These are phyloP conservation scores for Diplodia intermedia DNA, from an alignment of 2,329 filamentous ascomycete genomes.

Conservation along the genomic window DNA sequence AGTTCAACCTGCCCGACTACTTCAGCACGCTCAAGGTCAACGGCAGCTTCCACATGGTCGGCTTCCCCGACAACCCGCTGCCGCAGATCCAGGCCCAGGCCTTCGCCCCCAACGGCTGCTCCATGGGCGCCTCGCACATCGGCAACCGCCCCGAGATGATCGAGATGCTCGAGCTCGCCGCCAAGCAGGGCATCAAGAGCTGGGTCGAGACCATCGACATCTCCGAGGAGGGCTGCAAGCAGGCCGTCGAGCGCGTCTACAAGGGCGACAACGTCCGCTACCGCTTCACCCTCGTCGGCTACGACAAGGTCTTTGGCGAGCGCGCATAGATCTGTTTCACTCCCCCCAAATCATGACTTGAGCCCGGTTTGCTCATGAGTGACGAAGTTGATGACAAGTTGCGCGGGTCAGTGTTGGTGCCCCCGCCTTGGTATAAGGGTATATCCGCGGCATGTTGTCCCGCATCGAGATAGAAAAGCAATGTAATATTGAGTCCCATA, in stretches of 20 bases:
- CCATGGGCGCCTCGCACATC: slow-evolving; percentile 59
- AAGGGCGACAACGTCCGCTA: slow-evolving; percentile 75
- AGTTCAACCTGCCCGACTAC: slow-evolving; percentile 75
- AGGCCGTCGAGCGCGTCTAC: slow-evolving; percentile 70
- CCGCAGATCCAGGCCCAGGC: slow-evolving; percentile 75
- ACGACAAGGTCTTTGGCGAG: slow-evolving; percentile 70
- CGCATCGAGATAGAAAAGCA: slow-evolving; percentile 27
- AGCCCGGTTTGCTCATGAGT: not conserved
- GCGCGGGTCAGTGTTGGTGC: not conserved
- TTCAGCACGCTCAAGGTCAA: slow-evolving; percentile 81
- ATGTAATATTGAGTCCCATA: slow-evolving; percentile 8
- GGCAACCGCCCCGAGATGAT: slow-evolving; percentile 59
- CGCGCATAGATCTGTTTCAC: slow-evolving; percentile 18
- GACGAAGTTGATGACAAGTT: slow-evolving; percentile 19
- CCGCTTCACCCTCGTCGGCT: slow-evolving; percentile 72
- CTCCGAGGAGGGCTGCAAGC: slow-evolving; percentile 70
- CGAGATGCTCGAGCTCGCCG: slow-evolving; percentile 59
- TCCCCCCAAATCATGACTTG: too few species aligned
- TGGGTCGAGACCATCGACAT: slow-evolving; percentile 74
- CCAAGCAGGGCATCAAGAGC: slow-evolving; percentile 59
- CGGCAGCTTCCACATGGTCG: slow-evolving; percentile 80
- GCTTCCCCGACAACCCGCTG: slow-evolving; percentile 77
- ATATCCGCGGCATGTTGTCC: slow-evolving; percentile 6
- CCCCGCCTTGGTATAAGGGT: not conserved
- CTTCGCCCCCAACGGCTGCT: slow-evolving; percentile 74